Conservation (phyloP, 345 rosid genomes). For the Durio zibethinus region DNA sequence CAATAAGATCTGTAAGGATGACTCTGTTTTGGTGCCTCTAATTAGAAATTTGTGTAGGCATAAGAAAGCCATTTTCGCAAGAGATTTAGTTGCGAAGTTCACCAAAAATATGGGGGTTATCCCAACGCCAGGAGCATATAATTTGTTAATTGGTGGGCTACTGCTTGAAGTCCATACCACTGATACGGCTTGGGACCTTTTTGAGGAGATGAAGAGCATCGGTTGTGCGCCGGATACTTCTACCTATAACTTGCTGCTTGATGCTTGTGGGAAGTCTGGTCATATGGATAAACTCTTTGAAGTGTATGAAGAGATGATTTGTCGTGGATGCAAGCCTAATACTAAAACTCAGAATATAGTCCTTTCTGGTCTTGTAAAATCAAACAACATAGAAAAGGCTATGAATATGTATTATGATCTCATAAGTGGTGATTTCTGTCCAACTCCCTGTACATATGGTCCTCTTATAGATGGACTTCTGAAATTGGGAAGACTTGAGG, state of each 20-base stretch:
- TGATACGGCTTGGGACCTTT: slow-evolving; percentile 48
- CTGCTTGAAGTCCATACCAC: slow-evolving; percentile 45
- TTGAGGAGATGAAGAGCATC: slow-evolving; percentile 51
- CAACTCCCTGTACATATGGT: slow-evolving; percentile 81
- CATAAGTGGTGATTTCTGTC: slow-evolving; percentile 63
- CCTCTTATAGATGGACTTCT: slow-evolving; percentile 77
- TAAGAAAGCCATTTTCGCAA: slow-evolving; percentile 48
- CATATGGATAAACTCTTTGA: slow-evolving; percentile 46
- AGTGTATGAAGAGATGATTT: slow-evolving; percentile 60
- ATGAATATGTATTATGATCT: slow-evolving; percentile 71
- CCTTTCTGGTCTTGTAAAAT: slow-evolving; percentile 64
- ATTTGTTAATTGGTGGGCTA: slow-evolving; percentile 63
- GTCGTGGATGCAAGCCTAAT: slow-evolving; percentile 54
- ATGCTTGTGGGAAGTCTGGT: slow-evolving; percentile 65
- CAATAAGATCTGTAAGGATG: slow-evolving; percentile 46
- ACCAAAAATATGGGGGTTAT: slow-evolving; percentile 53
- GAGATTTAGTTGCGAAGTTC: slow-evolving; percentile 48
- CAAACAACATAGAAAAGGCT: slow-evolving; percentile 55
- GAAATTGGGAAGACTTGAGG: slow-evolving; percentile 60
- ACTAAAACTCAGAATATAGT: slow-evolving; percentile 76
- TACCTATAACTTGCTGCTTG: slow-evolving; percentile 73
- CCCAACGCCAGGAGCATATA: slow-evolving; percentile 46
- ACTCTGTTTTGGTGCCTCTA: slow-evolving; percentile 60
- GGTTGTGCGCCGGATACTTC: slow-evolving; percentile 60
- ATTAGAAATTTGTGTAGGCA: slow-evolving; percentile 60